These are phyloP conservation scores for Monilinia polystroma DNA, from an alignment of 2,329 filamentous ascomycete genomes.

Conservation along the genomic window DNA sequence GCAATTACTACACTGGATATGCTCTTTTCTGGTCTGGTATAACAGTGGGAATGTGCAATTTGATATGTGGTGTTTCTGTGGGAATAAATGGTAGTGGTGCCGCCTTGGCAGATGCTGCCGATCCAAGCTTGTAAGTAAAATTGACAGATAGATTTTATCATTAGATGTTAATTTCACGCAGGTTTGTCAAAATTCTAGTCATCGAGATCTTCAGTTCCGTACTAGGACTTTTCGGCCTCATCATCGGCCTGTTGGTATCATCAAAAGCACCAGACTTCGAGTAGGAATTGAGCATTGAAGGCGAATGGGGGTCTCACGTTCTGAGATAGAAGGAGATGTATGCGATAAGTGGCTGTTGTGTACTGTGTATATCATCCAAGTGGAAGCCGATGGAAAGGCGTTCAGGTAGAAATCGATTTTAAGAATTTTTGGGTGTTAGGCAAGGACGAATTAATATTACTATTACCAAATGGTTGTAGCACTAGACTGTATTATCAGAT, in stretches of 20 bases:
- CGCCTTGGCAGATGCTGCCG: slow-evolving; percentile 91
- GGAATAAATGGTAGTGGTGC: slow-evolving; percentile 98
- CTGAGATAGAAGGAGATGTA: slow-evolving; percentile 13
- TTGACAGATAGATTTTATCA: neutral
- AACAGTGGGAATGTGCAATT: slow-evolving; percentile 92
- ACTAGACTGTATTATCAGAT: slow-evolving; percentile 36
- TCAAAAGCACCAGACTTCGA: slow-evolving; percentile 76
- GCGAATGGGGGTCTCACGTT: neutral
- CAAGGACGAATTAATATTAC: slow-evolving; percentile 25
- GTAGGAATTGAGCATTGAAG: slow-evolving; percentile 8
- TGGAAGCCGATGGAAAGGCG: slow-evolving; percentile 26
- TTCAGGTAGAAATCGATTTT: slow-evolving; percentile 32
- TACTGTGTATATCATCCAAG: slow-evolving; percentile 32
- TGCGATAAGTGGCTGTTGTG: slow-evolving; percentile 23
- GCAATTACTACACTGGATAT: slow-evolving; percentile 91
- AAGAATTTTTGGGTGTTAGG: slow-evolving; percentile 24
- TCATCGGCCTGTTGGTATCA: slow-evolving; percentile 86
- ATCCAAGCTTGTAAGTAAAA: slow-evolving; percentile 75
- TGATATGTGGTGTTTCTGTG: slow-evolving; percentile 93
- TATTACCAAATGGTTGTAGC: slow-evolving; percentile 25
- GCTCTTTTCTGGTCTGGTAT: slow-evolving; percentile 95
- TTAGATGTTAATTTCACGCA: slow-evolving; percentile 43
- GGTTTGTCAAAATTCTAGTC: slow-evolving; percentile 97
- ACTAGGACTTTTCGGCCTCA: slow-evolving; percentile 91
- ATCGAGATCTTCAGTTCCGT: slow-evolving; percentile 99